Percentiles rank a stretch among this genome's conserved stretches.
phyloP scores from a whole-genome alignment of 2,329 filamentous ascomycete genomes.

The Arthrobotrys entomopaga region DNA sequence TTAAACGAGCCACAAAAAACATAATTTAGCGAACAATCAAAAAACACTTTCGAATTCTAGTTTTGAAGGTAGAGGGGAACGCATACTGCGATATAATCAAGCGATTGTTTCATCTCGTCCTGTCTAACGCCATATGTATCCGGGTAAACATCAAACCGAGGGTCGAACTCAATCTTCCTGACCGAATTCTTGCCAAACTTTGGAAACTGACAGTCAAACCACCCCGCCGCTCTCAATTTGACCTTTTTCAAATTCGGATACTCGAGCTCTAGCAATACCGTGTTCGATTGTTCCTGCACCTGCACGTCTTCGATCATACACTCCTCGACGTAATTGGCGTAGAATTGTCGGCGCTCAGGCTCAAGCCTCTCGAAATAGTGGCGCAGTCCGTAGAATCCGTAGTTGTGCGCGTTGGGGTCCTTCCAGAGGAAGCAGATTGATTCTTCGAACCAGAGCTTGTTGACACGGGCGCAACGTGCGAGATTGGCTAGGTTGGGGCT shows the following conservation, averaged over 20 bases:
- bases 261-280: not conserved
- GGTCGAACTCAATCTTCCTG: not conserved
- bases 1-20: not conserved
- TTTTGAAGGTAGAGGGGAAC: not conserved
- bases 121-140: constrained; percentile 2
- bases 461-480: constrained; percentile 2
- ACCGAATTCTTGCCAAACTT: constrained; percentile 10
- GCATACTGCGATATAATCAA: not conserved
- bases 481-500: not conserved
- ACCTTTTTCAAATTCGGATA: not conserved
- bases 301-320: not conserved
- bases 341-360: not conserved
- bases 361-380: not conserved
- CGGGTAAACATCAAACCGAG: constrained; percentile 1
- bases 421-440: not conserved
- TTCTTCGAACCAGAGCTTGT: constrained; percentile 10
- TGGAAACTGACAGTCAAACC: not conserved
- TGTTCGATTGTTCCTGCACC: not conserved
- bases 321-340: not conserved
- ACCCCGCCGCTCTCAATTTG: not conserved
- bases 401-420: not conserved
- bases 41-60: not conserved
- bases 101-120: not conserved
- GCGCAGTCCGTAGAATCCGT: not conserved
- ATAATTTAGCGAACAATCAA: not conserved